Base-by-base conservation (phyloP, 75 land plant genomes). In the Cryptomeria japonica region DNA sequence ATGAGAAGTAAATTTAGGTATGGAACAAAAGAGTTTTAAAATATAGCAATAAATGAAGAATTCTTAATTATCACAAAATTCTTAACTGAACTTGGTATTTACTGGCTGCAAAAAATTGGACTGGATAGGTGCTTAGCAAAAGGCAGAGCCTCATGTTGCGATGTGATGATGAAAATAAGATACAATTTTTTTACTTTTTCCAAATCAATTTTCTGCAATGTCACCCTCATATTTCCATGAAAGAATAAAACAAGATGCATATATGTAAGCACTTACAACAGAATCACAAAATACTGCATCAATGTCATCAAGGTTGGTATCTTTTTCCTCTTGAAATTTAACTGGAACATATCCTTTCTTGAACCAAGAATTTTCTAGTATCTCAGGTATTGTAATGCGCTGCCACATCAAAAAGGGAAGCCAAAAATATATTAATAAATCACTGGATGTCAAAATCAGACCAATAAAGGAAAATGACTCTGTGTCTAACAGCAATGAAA, bases 341-440 rank as follows among this genome's bases (percentile, higher is more conserved):
- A 86, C 86, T 37, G 86, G 86, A 80, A 15, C 34, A 70, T 90
- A 90, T 28, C 91, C 91, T 70, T 90, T 90, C 86, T 85, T 88
- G 70, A 90, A 90, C 89, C 91, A 90, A 53, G 89, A 47, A 84
- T 84, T 61, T 51, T 90, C 91, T 37, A 88, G 64, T 37, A 90
- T 88, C 85, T 88, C 84, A 84, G 89, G 90, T 32, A 90, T 83
- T 22, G 86, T 88, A 49, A 90, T 90, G 49, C 91, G 68, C 89
- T 90, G 86, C 22, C 32, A 58, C 18, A 51, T 38, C 8, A 41
- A 34, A 25, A 85, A 42, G 19, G 85, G 51, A 87, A 32, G 41
- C 5, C 22, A 12, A 47, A 44, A 15, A 84, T 9, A 47, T 31
- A 49, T 46, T 16, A 47, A 47, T 84, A 84, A 46, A 41, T 78